Conservation (phyloP, 768 basidiomycete genomes). For the Mycena albidolilacea region DNA sequence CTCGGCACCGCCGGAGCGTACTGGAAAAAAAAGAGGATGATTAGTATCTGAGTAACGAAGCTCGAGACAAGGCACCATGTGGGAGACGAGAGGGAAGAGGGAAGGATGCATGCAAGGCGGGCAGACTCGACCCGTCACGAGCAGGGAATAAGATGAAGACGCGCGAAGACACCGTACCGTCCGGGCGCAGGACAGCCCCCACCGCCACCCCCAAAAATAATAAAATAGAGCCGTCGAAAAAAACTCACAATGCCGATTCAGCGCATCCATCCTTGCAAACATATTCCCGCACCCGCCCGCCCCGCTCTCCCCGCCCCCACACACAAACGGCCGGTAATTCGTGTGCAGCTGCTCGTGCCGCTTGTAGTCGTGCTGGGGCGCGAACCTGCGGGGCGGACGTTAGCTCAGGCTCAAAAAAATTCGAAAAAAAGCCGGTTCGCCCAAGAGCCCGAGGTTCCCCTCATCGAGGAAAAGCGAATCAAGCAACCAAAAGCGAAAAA, state of each 20-base stretch:
- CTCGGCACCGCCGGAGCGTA: conserved; percentile 86
- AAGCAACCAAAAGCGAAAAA: no score
- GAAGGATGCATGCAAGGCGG: no score
- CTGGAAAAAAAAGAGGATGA: conserved; percentile 49
- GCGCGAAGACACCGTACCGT: conserved; percentile 47
- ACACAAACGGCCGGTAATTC: conserved; percentile 92
- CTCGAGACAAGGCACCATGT: no score
- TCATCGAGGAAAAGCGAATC: no score
- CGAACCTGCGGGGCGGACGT: conserved; percentile 65
- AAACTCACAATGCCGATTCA: conserved; percentile 89
- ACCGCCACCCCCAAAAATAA: background rate
- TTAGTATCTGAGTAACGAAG: background rate
- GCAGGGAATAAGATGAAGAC: no score
- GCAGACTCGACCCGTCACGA: no score
- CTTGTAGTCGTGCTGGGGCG: conserved; percentile 96
- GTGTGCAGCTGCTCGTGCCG: conserved; percentile 95
- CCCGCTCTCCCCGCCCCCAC: conserved; percentile 45
- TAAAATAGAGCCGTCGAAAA: conserved; percentile 40
- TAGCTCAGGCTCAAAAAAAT: no score
- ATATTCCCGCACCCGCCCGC: conserved; percentile 89
- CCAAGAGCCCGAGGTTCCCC: no score
- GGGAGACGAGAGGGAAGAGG: no score
- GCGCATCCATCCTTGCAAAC: conserved; percentile 95
- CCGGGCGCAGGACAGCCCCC: no score
- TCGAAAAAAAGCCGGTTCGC: no score